Percentiles rank a stretch among this genome's conserved stretches.
Evolutionary conservation across 345 rosid genomes (phyloP).

Genomic region (Clarkia xantiana): DNA sequence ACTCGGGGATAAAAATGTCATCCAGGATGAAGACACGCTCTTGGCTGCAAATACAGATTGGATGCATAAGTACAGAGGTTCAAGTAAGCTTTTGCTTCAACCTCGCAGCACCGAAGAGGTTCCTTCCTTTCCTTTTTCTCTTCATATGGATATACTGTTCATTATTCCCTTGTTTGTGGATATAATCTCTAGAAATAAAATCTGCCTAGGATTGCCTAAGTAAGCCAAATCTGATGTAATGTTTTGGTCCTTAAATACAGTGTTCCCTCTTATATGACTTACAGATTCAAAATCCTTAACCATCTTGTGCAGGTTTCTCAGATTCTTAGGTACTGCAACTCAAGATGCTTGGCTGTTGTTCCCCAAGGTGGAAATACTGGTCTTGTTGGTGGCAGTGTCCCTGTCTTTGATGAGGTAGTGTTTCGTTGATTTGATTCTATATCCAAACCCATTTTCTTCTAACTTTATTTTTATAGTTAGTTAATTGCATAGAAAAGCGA

Average conservation of each 20-base stretch:
- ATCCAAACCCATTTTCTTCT: neutral
- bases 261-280: neutral
- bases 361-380: slow-evolving; percentile 99
- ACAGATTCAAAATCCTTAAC: neutral
- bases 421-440: neutral
- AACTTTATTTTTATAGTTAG: too few species aligned
- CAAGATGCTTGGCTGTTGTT: slow-evolving; percentile 77
- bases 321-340: slow-evolving; percentile 67
- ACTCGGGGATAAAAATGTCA: slow-evolving; percentile 55
- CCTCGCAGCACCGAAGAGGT: slow-evolving; percentile 76
- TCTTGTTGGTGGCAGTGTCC: slow-evolving; percentile 97
- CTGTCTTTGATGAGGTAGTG: slow-evolving; percentile 85
- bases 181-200: too few species aligned
- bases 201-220: too few species aligned
- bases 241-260: too few species aligned
- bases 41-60: slow-evolving; percentile 76
- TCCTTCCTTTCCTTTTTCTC: slow-evolving; percentile 5
- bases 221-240: too few species aligned
- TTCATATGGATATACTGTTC: neutral
- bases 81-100: slow-evolving; percentile 67
- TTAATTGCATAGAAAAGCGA: too few species aligned
- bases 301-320: slow-evolving; percentile 49
- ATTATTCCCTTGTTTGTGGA: too few species aligned
- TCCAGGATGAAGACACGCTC: slow-evolving; percentile 68
- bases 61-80: slow-evolving; percentile 77